Conservation (phyloP, 352 stramenopile species). For the Phytopythium aichiense region DNA sequence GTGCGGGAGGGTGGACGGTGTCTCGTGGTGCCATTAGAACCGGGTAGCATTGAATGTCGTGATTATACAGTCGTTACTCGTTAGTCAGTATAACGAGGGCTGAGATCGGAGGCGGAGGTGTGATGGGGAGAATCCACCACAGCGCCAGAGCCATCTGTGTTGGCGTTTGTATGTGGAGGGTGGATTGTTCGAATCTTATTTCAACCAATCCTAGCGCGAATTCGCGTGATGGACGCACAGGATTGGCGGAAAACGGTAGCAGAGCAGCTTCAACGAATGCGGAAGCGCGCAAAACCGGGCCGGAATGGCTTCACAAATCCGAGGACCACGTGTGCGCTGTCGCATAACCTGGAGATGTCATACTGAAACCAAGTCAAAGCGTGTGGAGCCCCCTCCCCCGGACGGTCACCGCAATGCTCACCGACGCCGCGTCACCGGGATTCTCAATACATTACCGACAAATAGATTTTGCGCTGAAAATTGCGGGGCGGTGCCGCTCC, state of each 20-base stretch:
- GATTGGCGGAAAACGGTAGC: not conserved
- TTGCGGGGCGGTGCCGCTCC: too few relatives aligned
- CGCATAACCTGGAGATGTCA: not conserved
- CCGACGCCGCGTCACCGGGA: too few relatives aligned
- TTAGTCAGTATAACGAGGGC: not conserved
- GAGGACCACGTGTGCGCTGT: not conserved
- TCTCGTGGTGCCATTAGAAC: too few relatives aligned
- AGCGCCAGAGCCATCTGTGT: not conserved
- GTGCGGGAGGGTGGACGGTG: not conserved
- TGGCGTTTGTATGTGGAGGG: not conserved
- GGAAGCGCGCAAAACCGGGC: not conserved
- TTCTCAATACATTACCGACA: too few relatives aligned
- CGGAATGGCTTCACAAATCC: conserved; percentile 4
- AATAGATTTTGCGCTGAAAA: too few relatives aligned
- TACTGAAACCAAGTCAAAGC: not conserved
- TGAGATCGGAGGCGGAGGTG: not conserved
- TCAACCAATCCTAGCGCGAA: not conserved
- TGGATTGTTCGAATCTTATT: conserved; percentile 1
- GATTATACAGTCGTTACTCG: too few relatives aligned
- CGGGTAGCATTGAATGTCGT: too few relatives aligned
- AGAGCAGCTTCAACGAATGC: not conserved
- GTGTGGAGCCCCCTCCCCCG: too few relatives aligned
- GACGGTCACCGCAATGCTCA: too few relatives aligned
- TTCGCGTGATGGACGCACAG: not conserved
- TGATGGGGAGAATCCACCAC: not conserved